Percentiles rank a stretch among this genome's conserved stretches.
Evolutionary conservation across 2,329 filamentous ascomycete genomes (phyloP).

Genomic region (Plectosphaerella cucumerina): DNA sequence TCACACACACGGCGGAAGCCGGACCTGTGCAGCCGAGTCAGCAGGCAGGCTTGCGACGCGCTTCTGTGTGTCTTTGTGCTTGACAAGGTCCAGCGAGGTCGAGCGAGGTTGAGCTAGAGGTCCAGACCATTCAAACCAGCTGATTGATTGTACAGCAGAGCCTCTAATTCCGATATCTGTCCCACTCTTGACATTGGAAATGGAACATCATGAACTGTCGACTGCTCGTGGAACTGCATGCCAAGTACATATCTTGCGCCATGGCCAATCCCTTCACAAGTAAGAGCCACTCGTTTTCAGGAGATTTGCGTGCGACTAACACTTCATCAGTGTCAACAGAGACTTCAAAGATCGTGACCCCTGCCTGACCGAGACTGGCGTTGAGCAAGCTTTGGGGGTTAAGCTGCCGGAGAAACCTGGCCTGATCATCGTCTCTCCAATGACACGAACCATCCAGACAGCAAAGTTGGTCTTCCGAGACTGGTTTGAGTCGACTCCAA

Average conservation of each 20-base stretch:
- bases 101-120: too few species aligned
- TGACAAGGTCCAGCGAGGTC: too few species aligned
- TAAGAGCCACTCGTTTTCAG: neutral
- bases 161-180: too few species aligned
- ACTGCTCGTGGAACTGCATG: neutral
- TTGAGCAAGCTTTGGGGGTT: neutral
- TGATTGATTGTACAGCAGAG: too few species aligned
- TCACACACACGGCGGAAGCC: too few species aligned
- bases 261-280: conserved; percentile 3
- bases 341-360: neutral
- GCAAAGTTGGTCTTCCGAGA: neutral
- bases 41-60: too few species aligned
- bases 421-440: conserved; percentile 4
- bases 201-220: neutral
- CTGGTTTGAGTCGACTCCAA: neutral
- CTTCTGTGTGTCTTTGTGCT: too few species aligned
- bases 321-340: neutral
- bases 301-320: neutral
- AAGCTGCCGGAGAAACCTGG: neutral
- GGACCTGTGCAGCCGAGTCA: too few species aligned
- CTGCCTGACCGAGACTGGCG: conserved; percentile 1
- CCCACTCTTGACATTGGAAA: too few species aligned
- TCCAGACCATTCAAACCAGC: too few species aligned
- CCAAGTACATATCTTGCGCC: neutral
- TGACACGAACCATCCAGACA: conserved; percentile 4